phyloP scores from a whole-genome alignment of 805 yeast species.

The Candida ponderosae region DNA sequence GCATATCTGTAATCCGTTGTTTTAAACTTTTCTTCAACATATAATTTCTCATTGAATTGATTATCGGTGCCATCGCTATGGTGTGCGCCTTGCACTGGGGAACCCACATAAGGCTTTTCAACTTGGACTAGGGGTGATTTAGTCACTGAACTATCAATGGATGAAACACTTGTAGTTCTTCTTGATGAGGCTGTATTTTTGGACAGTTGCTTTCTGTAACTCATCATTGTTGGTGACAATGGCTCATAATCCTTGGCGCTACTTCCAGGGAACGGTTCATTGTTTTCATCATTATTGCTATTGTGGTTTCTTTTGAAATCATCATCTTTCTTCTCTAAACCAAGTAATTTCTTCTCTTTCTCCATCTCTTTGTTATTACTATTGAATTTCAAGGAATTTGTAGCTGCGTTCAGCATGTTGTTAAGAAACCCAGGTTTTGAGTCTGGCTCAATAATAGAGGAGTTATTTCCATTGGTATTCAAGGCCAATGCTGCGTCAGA shows the following conservation, averaged over 20 bases:
- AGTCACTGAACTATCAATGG: conserved; percentile 5
- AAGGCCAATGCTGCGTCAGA: too few relatives aligned
- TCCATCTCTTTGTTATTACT: neutral
- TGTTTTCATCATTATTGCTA: neutral
- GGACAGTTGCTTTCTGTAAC: conserved; percentile 16
- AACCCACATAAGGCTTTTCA: conserved; percentile 5
- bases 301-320: neutral
- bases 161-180: conserved; percentile 12
- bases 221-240: conserved; percentile 18
- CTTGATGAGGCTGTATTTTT: conserved; percentile 4
- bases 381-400: conserved; percentile 1
- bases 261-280: neutral
- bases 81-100: neutral
- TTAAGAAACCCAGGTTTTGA: conserved; percentile 12
- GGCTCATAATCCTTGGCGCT: conserved; percentile 1
- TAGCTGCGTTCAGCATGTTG: conserved; percentile 13
- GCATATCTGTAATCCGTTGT: conserved; percentile 62
- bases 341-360: neutral
- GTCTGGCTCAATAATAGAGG: neutral
- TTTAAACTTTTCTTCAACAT: conserved; percentile 49
- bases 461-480: too few relatives aligned
- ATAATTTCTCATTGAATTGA: conserved; percentile 29
- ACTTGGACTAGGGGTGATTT: conserved; percentile 16
- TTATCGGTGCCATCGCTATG: conserved; percentile 1
- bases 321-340: neutral